Conservation (phyloP, 306 rosid genomes). For the Fagus crenata region DNA sequence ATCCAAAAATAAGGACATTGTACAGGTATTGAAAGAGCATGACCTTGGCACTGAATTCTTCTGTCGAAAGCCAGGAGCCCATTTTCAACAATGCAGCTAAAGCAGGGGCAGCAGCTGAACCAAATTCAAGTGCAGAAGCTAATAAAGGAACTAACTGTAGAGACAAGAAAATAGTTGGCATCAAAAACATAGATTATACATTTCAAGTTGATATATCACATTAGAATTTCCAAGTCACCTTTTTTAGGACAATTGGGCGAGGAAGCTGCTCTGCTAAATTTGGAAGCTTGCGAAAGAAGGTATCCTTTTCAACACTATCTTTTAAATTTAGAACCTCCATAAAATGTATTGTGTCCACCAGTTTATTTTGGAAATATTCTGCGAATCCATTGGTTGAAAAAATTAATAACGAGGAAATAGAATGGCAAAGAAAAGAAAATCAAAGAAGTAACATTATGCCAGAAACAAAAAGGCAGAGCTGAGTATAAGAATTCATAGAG, state of each 20-base stretch:
- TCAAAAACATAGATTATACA: conserved; percentile 12
- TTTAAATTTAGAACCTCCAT: conserved; percentile 97
- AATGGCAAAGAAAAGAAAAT: conserved; percentile 6
- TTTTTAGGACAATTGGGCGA: conserved; percentile 85
- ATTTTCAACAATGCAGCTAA: conserved; percentile 93
- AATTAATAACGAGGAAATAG: conserved; percentile 13
- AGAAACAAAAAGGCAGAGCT: neutral
- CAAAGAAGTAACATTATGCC: neutral
- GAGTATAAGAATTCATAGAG: neutral
- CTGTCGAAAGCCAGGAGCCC: conserved; percentile 92
- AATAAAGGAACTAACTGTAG: conserved; percentile 92
- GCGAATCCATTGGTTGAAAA: conserved; percentile 38
- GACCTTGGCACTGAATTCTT: conserved; percentile 86
- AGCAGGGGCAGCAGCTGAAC: conserved; percentile 99
- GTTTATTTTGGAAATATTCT: conserved; percentile 97
- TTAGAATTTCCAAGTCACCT: conserved; percentile 49
- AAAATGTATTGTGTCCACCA: conserved; percentile 96
- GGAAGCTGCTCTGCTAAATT: conserved; percentile 97
- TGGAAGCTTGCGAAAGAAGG: conserved; percentile 99
- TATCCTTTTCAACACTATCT: conserved; percentile 96
- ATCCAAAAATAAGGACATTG: conserved; percentile 4
- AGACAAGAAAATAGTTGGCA: conserved; percentile 38
- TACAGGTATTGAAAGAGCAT: conserved; percentile 20
- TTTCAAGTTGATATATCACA: conserved; percentile 18
- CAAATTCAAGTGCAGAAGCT: conserved; percentile 99